phyloP scores from a whole-genome alignment of 2,329 filamentous ascomycete species.

The Talaromyces sp. region DNA sequence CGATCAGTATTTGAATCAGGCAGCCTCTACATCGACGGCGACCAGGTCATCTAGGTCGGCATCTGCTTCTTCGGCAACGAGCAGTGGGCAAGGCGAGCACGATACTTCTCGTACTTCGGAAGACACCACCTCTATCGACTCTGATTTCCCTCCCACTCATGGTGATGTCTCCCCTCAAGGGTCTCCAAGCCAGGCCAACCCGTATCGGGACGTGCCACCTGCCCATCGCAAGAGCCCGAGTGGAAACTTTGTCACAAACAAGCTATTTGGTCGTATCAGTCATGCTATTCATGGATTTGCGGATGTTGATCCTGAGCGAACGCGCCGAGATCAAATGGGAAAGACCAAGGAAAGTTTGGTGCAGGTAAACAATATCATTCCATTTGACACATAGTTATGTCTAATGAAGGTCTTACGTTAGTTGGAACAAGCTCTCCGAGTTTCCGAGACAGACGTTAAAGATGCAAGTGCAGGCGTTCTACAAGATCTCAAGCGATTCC shows the following conservation, averaged over 20 bases:
- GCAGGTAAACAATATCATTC: constrained; percentile 42
- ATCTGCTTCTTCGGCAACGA: constrained; percentile 51
- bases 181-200: constrained; percentile 71
- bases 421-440: constrained; percentile 85
- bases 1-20: constrained; percentile 78
- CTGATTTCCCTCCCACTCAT: constrained; percentile 89
- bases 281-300: constrained; percentile 96
- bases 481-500: constrained; percentile 87
- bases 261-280: constrained; percentile 91
- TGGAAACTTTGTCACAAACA: constrained; percentile 85
- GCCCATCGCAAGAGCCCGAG: constrained; percentile 77
- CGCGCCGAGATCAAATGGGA: constrained; percentile 85
- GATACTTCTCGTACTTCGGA: constrained; percentile 59
- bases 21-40: constrained; percentile 44
- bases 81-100: constrained; percentile 39
- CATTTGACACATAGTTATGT: neutral
- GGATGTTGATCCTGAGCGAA: constrained; percentile 91
- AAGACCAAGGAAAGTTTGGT: constrained; percentile 87
- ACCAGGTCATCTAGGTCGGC: constrained; percentile 63
- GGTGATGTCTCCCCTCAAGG: constrained; percentile 63
- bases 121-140: constrained; percentile 88
- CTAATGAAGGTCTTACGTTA: constrained; percentile 43
- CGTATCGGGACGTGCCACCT: constrained; percentile 38
- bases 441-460: constrained; percentile 85
- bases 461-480: constrained; percentile 87